Percentiles rank a stretch among this genome's conserved stretches.
phyloP scores from a whole-genome alignment of 2,329 filamentous ascomycete genomes.

The Fusarium pseudocircinatum region DNA sequence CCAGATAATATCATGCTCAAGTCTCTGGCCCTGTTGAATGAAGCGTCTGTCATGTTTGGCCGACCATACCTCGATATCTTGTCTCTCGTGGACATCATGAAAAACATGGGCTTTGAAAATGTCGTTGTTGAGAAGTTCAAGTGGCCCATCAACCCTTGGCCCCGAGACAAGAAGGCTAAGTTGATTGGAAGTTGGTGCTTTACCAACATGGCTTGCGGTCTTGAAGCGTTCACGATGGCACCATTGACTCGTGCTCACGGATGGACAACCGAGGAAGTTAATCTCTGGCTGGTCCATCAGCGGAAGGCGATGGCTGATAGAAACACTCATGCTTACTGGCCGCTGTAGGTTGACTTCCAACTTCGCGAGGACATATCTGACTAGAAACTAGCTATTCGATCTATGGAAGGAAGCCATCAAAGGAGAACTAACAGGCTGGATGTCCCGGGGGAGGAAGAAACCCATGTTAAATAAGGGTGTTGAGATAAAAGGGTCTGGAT shows the following conservation, averaged over 20 bases:
- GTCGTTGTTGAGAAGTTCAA: slow-evolving; percentile 22
- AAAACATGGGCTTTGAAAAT: slow-evolving; percentile 32
- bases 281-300: slow-evolving; percentile 18
- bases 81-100: slow-evolving; percentile 20
- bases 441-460: not conserved
- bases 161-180: slow-evolving; percentile 26
- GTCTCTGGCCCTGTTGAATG: slow-evolving; percentile 31
- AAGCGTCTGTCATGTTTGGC: slow-evolving; percentile 40
- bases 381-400: slow-evolving; percentile 3
- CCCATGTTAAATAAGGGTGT: not conserved
- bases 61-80: slow-evolving; percentile 25
- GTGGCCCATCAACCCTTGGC: slow-evolving; percentile 36
- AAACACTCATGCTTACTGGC: slow-evolving; percentile 22
- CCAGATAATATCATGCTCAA: slow-evolving; percentile 26
- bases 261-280: slow-evolving; percentile 17
- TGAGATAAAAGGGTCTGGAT: too few relatives aligned
- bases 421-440: not conserved
- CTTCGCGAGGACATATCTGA: not conserved
- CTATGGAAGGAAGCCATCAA: slow-evolving; percentile 4
- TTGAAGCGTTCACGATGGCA: slow-evolving; percentile 36
- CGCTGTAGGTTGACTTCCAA: slow-evolving; percentile 5
- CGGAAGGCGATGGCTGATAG: slow-evolving; percentile 19
- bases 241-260: slow-evolving; percentile 25
- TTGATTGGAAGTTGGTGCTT: slow-evolving; percentile 28
- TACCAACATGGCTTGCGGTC: slow-evolving; percentile 16